Evolutionary conservation across 345 rosid species (phyloP).

Genomic region (Leavenworthia alabamica): DNA sequence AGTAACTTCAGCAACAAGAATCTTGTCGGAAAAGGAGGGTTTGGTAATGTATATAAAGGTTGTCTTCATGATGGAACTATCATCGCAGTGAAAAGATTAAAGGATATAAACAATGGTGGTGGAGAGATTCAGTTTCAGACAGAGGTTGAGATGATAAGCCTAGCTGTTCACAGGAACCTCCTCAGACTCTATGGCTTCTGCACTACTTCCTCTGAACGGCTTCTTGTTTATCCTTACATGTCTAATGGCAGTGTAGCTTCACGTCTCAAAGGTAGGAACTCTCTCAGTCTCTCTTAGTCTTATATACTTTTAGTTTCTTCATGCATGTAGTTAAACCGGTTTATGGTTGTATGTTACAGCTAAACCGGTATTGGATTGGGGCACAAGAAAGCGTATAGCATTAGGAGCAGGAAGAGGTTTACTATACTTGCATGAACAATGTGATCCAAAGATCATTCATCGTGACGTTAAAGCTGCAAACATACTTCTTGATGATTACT

Average conservation of each 20-base stretch:
- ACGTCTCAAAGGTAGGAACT: constrained; percentile 62
- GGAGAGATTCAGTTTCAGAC: constrained; percentile 88
- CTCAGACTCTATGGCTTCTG: constrained; percentile 80
- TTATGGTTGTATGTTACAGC: constrained; percentile 38
- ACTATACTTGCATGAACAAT: constrained; percentile 87
- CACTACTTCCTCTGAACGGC: constrained; percentile 63
- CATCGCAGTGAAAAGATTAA: constrained; percentile 80
- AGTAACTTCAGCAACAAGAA: constrained; percentile 86
- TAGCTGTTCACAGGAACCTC: constrained; percentile 86
- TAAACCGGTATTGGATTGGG: constrained; percentile 81
- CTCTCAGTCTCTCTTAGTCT: too few relatives aligned
- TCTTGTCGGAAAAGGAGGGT: constrained; percentile 85
- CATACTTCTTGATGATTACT: constrained; percentile 76
- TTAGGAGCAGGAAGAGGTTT: constrained; percentile 93
- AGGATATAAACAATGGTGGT: constrained; percentile 58
- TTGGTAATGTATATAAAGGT: constrained; percentile 90
- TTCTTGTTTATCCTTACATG: constrained; percentile 92
- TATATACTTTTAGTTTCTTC: background rate
- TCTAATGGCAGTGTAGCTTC: constrained; percentile 92
- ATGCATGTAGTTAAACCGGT: background rate
- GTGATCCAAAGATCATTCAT: constrained; percentile 96
- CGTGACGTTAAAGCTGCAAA: constrained; percentile 97
- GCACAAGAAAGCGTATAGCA: constrained; percentile 81
- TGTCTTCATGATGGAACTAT: constrained; percentile 65
- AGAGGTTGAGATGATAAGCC: constrained; percentile 91